Conservation (phyloP, 2,329 filamentous ascomycete genomes). For the Penicillium sp. region DNA sequence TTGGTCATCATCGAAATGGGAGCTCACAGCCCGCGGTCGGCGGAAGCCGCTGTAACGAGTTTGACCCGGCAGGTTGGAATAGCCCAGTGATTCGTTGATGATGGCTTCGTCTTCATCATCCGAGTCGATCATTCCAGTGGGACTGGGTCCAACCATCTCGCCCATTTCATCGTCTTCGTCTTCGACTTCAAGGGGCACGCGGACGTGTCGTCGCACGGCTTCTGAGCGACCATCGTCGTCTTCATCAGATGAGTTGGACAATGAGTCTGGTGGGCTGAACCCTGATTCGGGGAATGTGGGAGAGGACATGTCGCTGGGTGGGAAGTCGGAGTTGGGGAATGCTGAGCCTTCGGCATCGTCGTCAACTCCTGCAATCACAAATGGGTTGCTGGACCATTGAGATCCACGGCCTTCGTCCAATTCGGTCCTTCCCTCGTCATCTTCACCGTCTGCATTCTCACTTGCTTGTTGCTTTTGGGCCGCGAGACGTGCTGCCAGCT, state of each 20-base stretch:
- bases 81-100: conserved; percentile 62
- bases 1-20: conserved; percentile 39
- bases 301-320: conserved; percentile 24
- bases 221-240: conserved; percentile 35
- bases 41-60: conserved; percentile 42
- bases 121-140: conserved; percentile 47
- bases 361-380: conserved; percentile 36
- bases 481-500: conserved; percentile 81
- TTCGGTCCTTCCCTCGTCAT: conserved; percentile 23
- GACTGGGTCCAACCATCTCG: conserved; percentile 45
- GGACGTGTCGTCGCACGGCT: conserved; percentile 39
- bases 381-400: conserved; percentile 36
- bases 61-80: conserved; percentile 58
- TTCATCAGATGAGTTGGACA: conserved; percentile 43
- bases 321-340: conserved; percentile 32
- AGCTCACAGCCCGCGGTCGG: conserved; percentile 27
- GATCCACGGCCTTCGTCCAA: conserved; percentile 25
- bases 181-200: conserved; percentile 56
- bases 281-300: conserved; percentile 36
- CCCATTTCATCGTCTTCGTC: conserved; percentile 48
- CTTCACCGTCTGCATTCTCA: conserved; percentile 35
- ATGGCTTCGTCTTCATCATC: conserved; percentile 51
- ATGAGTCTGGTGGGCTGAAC: conserved; percentile 38
- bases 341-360: conserved; percentile 31
- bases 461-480: conserved; percentile 63